These are phyloP conservation scores for Ceratocystis colombiana DNA, from an alignment of 2,329 filamentous ascomycete species.

Conservation along the genomic window DNA sequence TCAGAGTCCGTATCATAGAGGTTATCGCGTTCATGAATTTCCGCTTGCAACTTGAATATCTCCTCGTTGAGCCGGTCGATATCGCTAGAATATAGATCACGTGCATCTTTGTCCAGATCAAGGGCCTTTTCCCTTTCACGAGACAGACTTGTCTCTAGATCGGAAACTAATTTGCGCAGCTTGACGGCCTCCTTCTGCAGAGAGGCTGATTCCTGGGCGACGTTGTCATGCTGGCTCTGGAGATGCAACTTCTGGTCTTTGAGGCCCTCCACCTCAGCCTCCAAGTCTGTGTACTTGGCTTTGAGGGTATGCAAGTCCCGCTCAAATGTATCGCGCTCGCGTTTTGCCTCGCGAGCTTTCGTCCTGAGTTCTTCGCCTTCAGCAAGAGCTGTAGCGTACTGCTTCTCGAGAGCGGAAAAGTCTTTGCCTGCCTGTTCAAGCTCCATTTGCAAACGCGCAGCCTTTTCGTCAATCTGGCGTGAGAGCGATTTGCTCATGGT, in stretches of 20 bases:
- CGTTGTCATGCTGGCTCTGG: slow-evolving; percentile 56
- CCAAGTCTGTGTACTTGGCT: slow-evolving; percentile 39
- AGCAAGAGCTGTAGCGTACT: slow-evolving; percentile 39
- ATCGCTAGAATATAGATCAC: slow-evolving; percentile 37
- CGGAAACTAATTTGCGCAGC: slow-evolving; percentile 39
- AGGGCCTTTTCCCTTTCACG: slow-evolving; percentile 49
- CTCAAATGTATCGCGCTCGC: slow-evolving; percentile 37
- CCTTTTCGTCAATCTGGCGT: slow-evolving; percentile 64
- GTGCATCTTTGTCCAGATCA: slow-evolving; percentile 51
- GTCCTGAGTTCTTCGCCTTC: slow-evolving; percentile 40
- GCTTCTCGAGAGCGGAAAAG: slow-evolving; percentile 43
- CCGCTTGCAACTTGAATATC: slow-evolving; percentile 52
- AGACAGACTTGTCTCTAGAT: slow-evolving; percentile 41
- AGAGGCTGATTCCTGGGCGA: slow-evolving; percentile 55
- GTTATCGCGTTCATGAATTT: slow-evolving; percentile 59
- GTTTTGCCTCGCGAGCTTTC: slow-evolving; percentile 37
- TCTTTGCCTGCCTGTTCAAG: slow-evolving; percentile 45
- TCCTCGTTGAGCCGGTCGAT: slow-evolving; percentile 46
- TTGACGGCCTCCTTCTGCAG: slow-evolving; percentile 54
- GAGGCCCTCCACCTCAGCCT: slow-evolving; percentile 49
- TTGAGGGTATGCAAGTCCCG: slow-evolving; percentile 33
- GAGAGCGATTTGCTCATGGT: slow-evolving; percentile 64
- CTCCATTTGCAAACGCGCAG: slow-evolving; percentile 55
- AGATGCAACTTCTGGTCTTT: slow-evolving; percentile 59
- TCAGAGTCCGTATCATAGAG: slow-evolving; percentile 61